Evolutionary conservation across 805 yeast genomes (phyloP), one percentile per base, ranked within the genome.

Genomic region (Metschnikowia colocasiae): DNA sequence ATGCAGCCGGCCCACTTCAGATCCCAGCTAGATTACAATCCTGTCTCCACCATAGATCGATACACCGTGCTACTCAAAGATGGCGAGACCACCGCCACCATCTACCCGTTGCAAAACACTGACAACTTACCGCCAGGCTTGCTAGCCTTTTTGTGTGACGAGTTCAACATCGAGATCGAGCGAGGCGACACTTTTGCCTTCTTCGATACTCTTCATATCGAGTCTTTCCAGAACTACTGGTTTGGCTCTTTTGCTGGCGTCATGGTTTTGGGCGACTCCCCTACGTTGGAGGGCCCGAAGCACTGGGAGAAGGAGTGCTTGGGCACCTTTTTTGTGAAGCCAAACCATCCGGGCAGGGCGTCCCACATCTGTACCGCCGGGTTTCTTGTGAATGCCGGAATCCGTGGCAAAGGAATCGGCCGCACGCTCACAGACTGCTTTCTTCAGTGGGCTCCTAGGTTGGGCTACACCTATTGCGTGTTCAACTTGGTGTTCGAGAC

Each of bases 221-320:
- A 87, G 45, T 82, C 85, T 51, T 94, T 92, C 60, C 85, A 81
- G 58, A 79, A 80, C 50, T 84, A 83, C 59, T 92, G 99, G 99
- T 90, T 94, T 62, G 83, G 88, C 2, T 76, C 86, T 4, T 85
- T 87, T 65, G 88, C 87, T 1, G 96, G 88, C 26, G 80, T 79
- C 18, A 82, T 75, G 88, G 82, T 70, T 49, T 70, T 89, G n/a
- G 97, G 97, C 3, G 94, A 87, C 59, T 59, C 71, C 0, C 71
- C 79, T 0, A 54, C 62, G 5, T 63, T 78, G 15, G 75, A 71
- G 45, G 71, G 75, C 9, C 62, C 74, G 31, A 78, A 84, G 43
- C 89, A 85, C 60, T 91, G 98, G 97, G 95, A 90, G 50, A 88
- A 87, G 57, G 91, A 85, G 61, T 92, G 97, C 62, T 71, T 94